Evolutionary conservation across 225 moss, liverwort and hornwort species (phyloP).

Genomic region (Bryoerythrophyllum caledonicum): DNA sequence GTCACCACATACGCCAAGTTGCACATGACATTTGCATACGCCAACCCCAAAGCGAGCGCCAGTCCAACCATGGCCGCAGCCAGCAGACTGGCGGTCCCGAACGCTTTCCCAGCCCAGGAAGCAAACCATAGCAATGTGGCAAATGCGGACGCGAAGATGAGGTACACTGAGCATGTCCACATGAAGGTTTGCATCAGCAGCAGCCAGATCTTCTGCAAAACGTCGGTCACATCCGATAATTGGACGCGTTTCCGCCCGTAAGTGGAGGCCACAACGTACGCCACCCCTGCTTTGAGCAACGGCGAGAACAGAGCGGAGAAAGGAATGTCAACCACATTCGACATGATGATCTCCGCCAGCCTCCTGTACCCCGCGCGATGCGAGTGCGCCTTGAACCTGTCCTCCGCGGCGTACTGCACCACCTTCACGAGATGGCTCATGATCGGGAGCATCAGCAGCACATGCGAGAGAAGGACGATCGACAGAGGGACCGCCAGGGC

Average conservation of each 20-base stretch:
- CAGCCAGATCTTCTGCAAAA: conserved; percentile 77
- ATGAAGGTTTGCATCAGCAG: conserved; percentile 76
- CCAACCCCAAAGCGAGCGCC: conserved; percentile 31
- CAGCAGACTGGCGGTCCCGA: conserved; percentile 31
- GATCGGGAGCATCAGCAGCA: conserved; percentile 64
- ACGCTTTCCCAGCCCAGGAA: conserved; percentile 38
- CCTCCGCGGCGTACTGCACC: conserved; percentile 50
- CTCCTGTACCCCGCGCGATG: conserved; percentile 63
- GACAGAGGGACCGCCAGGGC: conserved; percentile 76
- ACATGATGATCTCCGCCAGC: conserved; percentile 75
- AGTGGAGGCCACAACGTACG: conserved; percentile 75
- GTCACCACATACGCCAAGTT: conserved; percentile 55
- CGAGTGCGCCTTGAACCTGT: conserved; percentile 53
- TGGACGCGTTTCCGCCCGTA: conserved; percentile 68
- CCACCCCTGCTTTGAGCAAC: conserved; percentile 76
- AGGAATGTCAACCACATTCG: conserved; percentile 78
- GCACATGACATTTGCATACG: conserved; percentile 47
- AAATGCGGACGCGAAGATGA: conserved; percentile 58
- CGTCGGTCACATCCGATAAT: conserved; percentile 51
- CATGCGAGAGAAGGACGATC: conserved; percentile 76
- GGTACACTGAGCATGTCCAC: conserved; percentile 65
- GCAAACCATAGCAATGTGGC: conserved; percentile 53
- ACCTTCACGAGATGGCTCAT: conserved; percentile 57
- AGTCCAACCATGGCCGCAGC: conserved; percentile 28
- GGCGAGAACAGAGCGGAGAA: conserved; percentile 69